Evolutionary conservation across 495 filamentous ascomycete genomes (phyloP), one percentile per base, ranked within the genome.

Genomic region (Aspergillus ellipticus): DNA sequence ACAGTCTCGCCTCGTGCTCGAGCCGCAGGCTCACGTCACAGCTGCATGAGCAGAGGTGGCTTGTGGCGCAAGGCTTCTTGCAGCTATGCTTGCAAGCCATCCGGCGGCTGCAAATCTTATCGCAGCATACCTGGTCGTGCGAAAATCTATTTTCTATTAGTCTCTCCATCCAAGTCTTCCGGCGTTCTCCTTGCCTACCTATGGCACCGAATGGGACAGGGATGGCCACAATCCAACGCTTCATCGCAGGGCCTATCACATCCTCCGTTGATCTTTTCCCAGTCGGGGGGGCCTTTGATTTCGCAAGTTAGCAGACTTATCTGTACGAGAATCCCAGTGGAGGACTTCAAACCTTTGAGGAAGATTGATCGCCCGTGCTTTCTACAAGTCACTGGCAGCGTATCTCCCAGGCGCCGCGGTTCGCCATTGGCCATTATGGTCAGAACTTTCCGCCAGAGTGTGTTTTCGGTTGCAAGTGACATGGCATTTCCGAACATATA

Each of bases 401-500:
- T n/a, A 19, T 35, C 47, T 0, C 72, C 75, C n/a, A 79, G 22
- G 1, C 74, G 67, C 5, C 57, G 50, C 56, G 37, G 9, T 2
- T 52, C 9, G 4, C 37, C 41, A 11, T 53, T 54, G 0, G 47
- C 50, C 68, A 82, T 71, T 16, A 73, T 61, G 7, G 58, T 47
- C 5, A 74, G 41, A n/a, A 82, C 64, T 19, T 64, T 26, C 19
- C 29, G 49, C 77, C 76, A 79, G n/a, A 79, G 58, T 0, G 39
- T 46, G 45, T 70, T 68, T 0, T 47, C 51, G 29, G 28, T 33
- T 10, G 57, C 62, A 6, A 92, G 66, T 42, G 82, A 77, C 5
- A 73, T 60, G 13, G 81, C 81, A 59, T 96, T 89, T 3, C 94
- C 93, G 60, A 97, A 96, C 22, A 97, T 78, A 65, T 92, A 97